phyloP scores from a whole-genome alignment of 2,329 filamentous ascomycete genomes.

The Trichoderma guizhouense region DNA sequence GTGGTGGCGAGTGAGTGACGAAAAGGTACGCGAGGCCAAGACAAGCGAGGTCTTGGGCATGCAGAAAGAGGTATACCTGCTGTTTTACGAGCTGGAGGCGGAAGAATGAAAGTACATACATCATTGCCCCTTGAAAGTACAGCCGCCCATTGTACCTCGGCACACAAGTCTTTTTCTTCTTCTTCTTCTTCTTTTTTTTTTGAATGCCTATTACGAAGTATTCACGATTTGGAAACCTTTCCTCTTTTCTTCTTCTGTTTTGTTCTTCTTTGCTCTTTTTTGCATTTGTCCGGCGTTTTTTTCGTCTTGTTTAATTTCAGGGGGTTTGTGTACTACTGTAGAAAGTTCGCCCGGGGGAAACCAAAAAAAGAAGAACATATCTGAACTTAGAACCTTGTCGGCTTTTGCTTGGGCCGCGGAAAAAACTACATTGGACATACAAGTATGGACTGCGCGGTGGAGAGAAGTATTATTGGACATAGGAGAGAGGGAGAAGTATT shows the following conservation, averaged over 20 bases:
- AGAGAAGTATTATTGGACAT: not conserved
- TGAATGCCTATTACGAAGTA: not conserved
- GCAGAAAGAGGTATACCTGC: constrained; percentile 91
- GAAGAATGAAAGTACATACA: constrained; percentile 24
- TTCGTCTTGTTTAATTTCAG: not conserved
- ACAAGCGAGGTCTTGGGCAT: constrained; percentile 86
- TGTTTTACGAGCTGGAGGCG: constrained; percentile 89
- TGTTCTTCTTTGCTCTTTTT: not conserved
- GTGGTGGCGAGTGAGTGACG: constrained; percentile 98
- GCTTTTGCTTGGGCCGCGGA: not conserved
- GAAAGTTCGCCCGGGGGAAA: not conserved
- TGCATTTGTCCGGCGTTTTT: constrained; percentile 18
- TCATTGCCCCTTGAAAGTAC: not conserved
- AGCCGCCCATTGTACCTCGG: not conserved
- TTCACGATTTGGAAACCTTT: not conserved
- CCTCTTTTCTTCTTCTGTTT: not conserved
- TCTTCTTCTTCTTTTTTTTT: too few relatives aligned
- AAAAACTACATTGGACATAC: not conserved
- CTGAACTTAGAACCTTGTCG: not conserved
- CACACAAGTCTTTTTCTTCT: not conserved
- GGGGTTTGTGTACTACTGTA: not conserved
- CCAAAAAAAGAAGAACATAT: not conserved
- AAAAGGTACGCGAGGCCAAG: constrained; percentile 92
- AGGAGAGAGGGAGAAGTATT: not conserved
- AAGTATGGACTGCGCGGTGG: not conserved